Base-by-base conservation (phyloP, 2,329 filamentous ascomycete species). In the Cladosporium sphaerospermum region DNA sequence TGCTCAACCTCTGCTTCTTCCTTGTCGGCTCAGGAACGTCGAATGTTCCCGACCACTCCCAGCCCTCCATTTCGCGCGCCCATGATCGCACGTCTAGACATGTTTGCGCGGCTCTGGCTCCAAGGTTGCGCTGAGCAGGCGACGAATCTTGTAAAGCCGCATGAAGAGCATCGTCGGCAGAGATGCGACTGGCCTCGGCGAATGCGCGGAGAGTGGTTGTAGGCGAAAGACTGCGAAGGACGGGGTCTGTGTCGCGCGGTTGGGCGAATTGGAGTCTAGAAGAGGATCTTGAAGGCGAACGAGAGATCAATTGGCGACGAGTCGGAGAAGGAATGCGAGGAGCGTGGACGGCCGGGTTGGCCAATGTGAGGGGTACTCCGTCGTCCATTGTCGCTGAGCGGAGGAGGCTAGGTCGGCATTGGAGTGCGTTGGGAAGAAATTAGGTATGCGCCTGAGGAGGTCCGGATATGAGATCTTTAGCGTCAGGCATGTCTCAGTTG, bases 51-150 rank as follows among this genome's bases (percentile, higher is more conserved):
- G 77, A 71, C 82, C 82, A 85, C 16, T 70, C 66, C 82, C 82
- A 85, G 55, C 73, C 67, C 54, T 78, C 74, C 37, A 93, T 75
- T 72, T 93, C 88, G n/a, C 81, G 75, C 23, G 87, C 76, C 88
- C 88, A 93, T 63, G 81, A 78, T 67, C 85, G 79, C 57, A 93
- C 81, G 57, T 80, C 83, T 61, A 85, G 81, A 10, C 86, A 86
- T 13, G 86, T 84, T 56, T 83, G 69, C 40, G 87, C 87, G 41
- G 86, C 84, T 57, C 82, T 79, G 62, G 85, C 75, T 40, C 84
- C 86, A 6, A 51, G 40, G 16, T 40, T 44, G 16, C 48, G 48
- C 32, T 51, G 39, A 6, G 41, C 41, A 9, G 14, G 23, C 28
- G 44, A 46, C 28, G 50, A 37, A 7, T 19, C 32, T 53, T 53